Evolutionary conservation across 179 eudicot species (phyloP).

Genomic region (Drosera spatulata): DNA sequence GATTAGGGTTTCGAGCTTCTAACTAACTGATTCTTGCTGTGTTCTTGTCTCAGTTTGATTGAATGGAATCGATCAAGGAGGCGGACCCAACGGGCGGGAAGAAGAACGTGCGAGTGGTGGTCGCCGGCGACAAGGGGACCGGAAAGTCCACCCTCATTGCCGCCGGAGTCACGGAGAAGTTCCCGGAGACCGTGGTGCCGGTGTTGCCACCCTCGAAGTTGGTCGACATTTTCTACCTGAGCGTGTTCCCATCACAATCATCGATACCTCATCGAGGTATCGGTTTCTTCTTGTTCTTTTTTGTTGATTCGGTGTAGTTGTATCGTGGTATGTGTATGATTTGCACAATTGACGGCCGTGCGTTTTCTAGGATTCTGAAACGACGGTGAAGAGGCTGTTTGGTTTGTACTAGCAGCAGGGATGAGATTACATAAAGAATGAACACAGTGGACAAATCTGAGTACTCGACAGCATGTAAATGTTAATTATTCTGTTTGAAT

Average conservation of each 20-base stretch:
- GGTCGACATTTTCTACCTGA: slow-evolving; percentile 75
- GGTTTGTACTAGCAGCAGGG: no score
- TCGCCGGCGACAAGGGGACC: slow-evolving; percentile 76
- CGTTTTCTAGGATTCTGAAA: no score
- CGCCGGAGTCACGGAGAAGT: slow-evolving; percentile 64
- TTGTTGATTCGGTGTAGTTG: not conserved
- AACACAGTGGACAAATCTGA: no score
- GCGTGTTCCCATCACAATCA: slow-evolving; percentile 63
- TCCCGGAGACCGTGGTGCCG: slow-evolving; percentile 49
- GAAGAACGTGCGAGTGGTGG: slow-evolving; percentile 52
- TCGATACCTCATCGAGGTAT: slow-evolving; percentile 78
- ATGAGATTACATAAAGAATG: no score
- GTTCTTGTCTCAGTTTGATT: no score
- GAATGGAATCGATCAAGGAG: no score
- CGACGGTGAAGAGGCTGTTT: no score
- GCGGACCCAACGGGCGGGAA: slow-evolving; percentile 12
- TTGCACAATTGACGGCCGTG: slow-evolving; percentile 66
- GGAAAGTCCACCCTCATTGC: slow-evolving; percentile 82
- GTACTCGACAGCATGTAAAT: no score
- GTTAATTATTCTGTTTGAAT: no score
- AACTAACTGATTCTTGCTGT: no score
- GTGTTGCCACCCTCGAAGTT: slow-evolving; percentile 74
- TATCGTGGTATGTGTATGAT: not conserved
- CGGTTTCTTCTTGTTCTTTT: not conserved
- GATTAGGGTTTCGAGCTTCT: no score